Evolutionary conservation across 2,329 filamentous ascomycete genomes (phyloP).

Genomic region (Ustilaginoidea virens): DNA sequence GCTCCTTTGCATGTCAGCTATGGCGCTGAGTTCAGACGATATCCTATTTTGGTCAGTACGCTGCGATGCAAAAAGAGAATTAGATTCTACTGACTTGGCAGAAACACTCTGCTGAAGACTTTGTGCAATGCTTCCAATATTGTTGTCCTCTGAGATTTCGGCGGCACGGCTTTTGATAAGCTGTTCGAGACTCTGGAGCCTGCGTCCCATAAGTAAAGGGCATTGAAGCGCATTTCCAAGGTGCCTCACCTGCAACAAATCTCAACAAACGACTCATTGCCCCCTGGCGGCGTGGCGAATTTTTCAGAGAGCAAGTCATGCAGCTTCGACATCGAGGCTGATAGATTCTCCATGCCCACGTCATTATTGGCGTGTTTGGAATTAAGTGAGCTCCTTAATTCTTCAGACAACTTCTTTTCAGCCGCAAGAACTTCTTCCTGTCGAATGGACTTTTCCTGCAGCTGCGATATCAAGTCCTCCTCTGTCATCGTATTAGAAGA

Average conservation of each 20-base stretch:
- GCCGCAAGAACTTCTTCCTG: conserved; percentile 7
- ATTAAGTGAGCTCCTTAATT: conserved; percentile 1
- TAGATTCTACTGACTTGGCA: conserved; percentile 1
- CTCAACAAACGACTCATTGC: too few species aligned
- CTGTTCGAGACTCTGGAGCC: conserved; percentile 3
- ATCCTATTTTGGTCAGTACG: conserved; percentile 2
- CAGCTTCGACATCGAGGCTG: conserved; percentile 1
- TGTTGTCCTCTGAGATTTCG: background rate
- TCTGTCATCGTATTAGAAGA: conserved; percentile 7
- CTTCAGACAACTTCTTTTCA: conserved; percentile 2
- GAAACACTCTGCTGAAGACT: conserved; percentile 2
- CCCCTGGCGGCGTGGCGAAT: background rate
- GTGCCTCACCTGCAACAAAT: too few species aligned
- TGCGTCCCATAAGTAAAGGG: background rate
- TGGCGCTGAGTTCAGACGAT: conserved; percentile 2
- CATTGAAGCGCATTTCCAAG: too few species aligned
- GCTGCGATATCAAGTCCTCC: conserved; percentile 10
- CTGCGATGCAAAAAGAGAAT: background rate
- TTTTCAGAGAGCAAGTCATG: background rate
- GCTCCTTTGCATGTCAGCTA: conserved; percentile 1
- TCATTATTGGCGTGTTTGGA: background rate
- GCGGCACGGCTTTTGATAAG: conserved; percentile 1
- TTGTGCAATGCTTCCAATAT: conserved; percentile 1
- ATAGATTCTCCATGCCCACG: background rate
- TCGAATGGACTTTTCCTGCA: conserved; percentile 8